Percentiles rank a stretch among this genome's conserved stretches.
Evolutionary conservation across 2,329 filamentous ascomycete genomes (phyloP).

Genomic region (Chrysosphaeria jannelii): DNA sequence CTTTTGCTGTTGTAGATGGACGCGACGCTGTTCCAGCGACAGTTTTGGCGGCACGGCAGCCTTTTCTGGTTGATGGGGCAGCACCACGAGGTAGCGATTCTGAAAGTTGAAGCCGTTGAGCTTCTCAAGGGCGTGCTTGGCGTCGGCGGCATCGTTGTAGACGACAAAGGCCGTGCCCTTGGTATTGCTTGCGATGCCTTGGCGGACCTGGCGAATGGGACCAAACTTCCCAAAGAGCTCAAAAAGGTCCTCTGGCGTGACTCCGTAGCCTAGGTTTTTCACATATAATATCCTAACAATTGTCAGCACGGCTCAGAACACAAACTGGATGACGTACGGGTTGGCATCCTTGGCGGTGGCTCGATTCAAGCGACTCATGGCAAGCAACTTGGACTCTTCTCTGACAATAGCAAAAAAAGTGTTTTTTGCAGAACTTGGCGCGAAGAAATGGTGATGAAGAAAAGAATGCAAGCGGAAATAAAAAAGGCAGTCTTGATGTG

Average conservation of each 20-base stretch:
- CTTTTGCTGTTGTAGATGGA: constrained; percentile 96
- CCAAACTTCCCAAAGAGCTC: constrained; percentile 97
- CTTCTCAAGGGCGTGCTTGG: constrained; percentile 96
- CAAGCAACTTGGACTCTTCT: too few species aligned
- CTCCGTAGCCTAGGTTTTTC: constrained; percentile 83
- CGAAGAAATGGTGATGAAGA: too few species aligned
- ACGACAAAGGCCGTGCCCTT: constrained; percentile 98
- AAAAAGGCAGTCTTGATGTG: too few species aligned
- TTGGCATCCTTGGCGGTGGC: too few species aligned
- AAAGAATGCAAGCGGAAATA: too few species aligned
- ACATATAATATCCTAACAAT: too few species aligned
- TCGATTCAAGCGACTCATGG: too few species aligned
- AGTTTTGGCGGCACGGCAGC: constrained; percentile 63
- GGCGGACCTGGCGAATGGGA: constrained; percentile 92
- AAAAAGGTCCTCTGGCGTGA: constrained; percentile 90
- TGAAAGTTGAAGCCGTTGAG: constrained; percentile 99
- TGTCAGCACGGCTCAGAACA: too few species aligned
- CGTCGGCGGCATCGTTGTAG: constrained; percentile 97
- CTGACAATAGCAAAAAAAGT: too few species aligned
- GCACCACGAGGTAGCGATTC: constrained; percentile 80
- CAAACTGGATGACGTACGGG: too few species aligned
- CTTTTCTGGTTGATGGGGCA: constrained; percentile 36
- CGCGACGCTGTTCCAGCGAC: constrained; percentile 75
- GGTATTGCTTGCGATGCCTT: constrained; percentile 88
- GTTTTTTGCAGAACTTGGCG: too few species aligned